phyloP scores from a whole-genome alignment of 1,284 basidiomycete species.

The Ustilago xerochloae region DNA sequence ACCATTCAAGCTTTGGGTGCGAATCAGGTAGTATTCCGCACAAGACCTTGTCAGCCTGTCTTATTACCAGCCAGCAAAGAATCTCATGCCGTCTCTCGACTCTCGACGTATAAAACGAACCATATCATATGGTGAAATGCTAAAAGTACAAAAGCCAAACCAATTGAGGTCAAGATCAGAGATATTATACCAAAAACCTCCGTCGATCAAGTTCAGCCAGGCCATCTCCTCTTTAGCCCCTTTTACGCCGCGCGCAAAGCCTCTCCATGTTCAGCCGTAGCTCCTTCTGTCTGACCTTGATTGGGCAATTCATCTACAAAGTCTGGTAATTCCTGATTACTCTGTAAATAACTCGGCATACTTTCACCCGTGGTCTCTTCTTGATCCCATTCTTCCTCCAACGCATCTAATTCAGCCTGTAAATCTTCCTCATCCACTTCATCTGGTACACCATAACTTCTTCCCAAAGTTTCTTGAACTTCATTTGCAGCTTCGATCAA shows the following conservation, averaged over 20 bases:
- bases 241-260: constrained; percentile 39
- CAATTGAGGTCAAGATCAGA: too few relatives aligned
- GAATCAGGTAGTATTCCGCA: too few relatives aligned
- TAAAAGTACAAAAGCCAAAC: constrained; percentile 1
- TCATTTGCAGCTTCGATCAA: constrained; percentile 96
- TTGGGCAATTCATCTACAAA: constrained; percentile 62
- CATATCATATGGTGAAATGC: background rate
- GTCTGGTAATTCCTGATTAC: constrained; percentile 53
- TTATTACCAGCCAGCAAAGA: too few relatives aligned
- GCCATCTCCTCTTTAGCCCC: too few relatives aligned
- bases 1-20: too few relatives aligned
- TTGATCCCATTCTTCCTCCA: constrained; percentile 78
- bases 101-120: too few relatives aligned
- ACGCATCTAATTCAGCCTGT: constrained; percentile 78
- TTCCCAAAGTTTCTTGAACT: constrained; percentile 91
- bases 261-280: constrained; percentile 28
- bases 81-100: too few relatives aligned
- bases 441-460: constrained; percentile 96
- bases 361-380: constrained; percentile 13
- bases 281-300: constrained; percentile 1
- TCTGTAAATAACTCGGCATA: constrained; percentile 60
- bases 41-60: too few relatives aligned
- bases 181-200: too few relatives aligned
- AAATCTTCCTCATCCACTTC: constrained; percentile 97
- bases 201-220: too few relatives aligned